Conservation (phyloP, 1,284 basidiomycete species). For the Phellinidium pouzarii region DNA sequence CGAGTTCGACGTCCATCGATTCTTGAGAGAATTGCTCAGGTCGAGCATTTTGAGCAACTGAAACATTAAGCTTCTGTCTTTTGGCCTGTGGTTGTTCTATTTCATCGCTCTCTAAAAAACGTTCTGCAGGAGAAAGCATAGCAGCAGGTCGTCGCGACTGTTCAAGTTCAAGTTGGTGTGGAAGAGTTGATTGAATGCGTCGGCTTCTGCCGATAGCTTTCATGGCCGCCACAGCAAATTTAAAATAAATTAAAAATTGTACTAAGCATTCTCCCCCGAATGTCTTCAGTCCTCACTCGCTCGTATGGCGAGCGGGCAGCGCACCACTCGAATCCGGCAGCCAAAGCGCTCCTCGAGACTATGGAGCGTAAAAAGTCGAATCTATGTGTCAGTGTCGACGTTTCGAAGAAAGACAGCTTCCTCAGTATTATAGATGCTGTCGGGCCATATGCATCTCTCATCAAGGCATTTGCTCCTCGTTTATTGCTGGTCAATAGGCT, state of each 20-base stretch:
- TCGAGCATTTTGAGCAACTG: background rate
- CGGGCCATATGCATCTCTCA: conserved; percentile 84
- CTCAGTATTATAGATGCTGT: conserved; percentile 85
- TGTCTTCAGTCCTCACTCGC: conserved; percentile 37
- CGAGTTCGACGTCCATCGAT: conserved; percentile 20
- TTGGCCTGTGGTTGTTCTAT: conserved; percentile 3
- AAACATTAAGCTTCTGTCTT: conserved; percentile 10
- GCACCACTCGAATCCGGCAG: conserved; percentile 66
- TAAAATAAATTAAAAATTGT: too few relatives aligned
- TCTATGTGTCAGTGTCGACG: conserved; percentile 93
- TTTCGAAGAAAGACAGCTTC: conserved; percentile 77
- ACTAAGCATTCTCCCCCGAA: too few relatives aligned
- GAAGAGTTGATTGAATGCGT: background rate
- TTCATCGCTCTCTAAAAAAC: background rate
- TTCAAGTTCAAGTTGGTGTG: too few relatives aligned
- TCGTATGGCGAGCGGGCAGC: conserved; percentile 64
- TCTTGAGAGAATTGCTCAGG: conserved; percentile 7
- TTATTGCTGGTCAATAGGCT: background rate
- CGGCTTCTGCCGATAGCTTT: too few relatives aligned
- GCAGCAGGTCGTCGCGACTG: too few relatives aligned
- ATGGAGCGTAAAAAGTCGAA: conserved; percentile 90
- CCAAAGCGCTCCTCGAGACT: conserved; percentile 69
- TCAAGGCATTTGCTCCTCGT: conserved; percentile 62
- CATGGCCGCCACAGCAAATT: too few relatives aligned
- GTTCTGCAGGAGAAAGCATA: conserved; percentile 1